Evolutionary conservation across 2,329 filamentous ascomycete genomes (phyloP), one percentile per base, ranked within the genome.

Genomic region (Zasmidium citrigriseum): DNA sequence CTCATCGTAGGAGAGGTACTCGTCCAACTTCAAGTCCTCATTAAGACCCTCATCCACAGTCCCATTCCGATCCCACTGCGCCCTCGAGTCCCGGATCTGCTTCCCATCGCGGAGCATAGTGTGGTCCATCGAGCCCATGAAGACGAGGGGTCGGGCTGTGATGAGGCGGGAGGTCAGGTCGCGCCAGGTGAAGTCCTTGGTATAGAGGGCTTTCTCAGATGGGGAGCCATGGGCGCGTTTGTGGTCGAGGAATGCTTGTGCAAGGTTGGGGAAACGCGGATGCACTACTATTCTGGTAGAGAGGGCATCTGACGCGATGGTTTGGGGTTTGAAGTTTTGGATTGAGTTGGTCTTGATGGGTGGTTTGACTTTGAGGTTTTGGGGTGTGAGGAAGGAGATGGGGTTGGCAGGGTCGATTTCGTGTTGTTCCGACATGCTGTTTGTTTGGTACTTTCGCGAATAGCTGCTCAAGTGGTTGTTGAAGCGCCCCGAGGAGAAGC

Each of bases 1-100:
- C 47, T 73, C 72, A 49, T 73, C 71, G 55, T 73, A 73, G 38
- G 60, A 67, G 10, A 73, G 63, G 55, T 72, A 73, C 7, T 68
- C 58, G 3, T 67, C 56, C 18, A 73, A 57, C 12, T 20, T 41
- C 49, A 58, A 25, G 29, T 58, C 51, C 21, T 24, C 60, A 51
- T 70, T 68, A 45, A 57, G 29, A 23, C 63, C 24, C 48, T 72
- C 63, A 4, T 49, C 29, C 4, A 46, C 27, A 1, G 64, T 69
- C 2, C 67, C 69, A 23, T 66, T 67, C 11, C 67, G 64, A 53
- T 72, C 70, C 70, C 70, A 72, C 48, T 71, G 61, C 29, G 25
- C 5, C 14, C 3, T 45, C 2, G 44, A 27, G 24, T 63, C 38
- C 0, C 24, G n/a, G 29, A 57, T 48, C 5, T 23, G 46, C 2